A percentile compares a stretch with the other conserved stretches of the same genome.
Conservation (phyloP, 805 yeast genomes). For the Maudiozyma serrabonitensis region DNA sequence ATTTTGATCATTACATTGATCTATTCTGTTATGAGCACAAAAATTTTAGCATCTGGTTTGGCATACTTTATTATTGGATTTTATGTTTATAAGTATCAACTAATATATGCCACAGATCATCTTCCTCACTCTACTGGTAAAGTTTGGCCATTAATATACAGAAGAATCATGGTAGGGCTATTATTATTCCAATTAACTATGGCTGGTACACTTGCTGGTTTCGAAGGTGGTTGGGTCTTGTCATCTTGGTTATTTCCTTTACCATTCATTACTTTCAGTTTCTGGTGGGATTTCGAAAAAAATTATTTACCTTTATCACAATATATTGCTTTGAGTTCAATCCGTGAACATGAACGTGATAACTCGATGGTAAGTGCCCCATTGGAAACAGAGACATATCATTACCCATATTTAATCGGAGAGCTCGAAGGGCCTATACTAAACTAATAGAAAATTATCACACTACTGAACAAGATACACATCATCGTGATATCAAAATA, state of each 20-base stretch:
- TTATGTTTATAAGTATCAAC: slow-evolving; percentile 82
- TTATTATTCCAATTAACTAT: slow-evolving; percentile 81
- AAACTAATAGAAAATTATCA: slow-evolving; percentile 16
- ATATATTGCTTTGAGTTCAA: slow-evolving; percentile 81
- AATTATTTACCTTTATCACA: slow-evolving; percentile 71
- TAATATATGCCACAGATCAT: slow-evolving; percentile 83
- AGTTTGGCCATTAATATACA: slow-evolving; percentile 85
- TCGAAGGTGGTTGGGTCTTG: slow-evolving; percentile 68
- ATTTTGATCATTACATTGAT: slow-evolving; percentile 76
- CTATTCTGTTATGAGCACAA: slow-evolving; percentile 83
- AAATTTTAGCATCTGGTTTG: slow-evolving; percentile 75
- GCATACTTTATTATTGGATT: slow-evolving; percentile 78
- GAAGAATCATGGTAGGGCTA: slow-evolving; percentile 74
- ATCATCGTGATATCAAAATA: too few relatives aligned
- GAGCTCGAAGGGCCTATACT: slow-evolving; percentile 82
- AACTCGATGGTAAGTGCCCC: slow-evolving; percentile 16
- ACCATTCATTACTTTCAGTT: slow-evolving; percentile 56
- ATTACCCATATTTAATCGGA: slow-evolving; percentile 62
- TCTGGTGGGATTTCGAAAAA: slow-evolving; percentile 72
- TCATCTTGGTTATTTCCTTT: slow-evolving; percentile 68
- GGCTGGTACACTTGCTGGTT: slow-evolving; percentile 77
- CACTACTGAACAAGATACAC: too few relatives aligned
- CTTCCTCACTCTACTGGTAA: slow-evolving; percentile 95
- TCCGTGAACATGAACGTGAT: slow-evolving; percentile 38
- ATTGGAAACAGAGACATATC: slow-evolving; percentile 43